Evolutionary conservation across 352 stramenopile genomes (phyloP).

Genomic region (Achlya hypogyna): DNA sequence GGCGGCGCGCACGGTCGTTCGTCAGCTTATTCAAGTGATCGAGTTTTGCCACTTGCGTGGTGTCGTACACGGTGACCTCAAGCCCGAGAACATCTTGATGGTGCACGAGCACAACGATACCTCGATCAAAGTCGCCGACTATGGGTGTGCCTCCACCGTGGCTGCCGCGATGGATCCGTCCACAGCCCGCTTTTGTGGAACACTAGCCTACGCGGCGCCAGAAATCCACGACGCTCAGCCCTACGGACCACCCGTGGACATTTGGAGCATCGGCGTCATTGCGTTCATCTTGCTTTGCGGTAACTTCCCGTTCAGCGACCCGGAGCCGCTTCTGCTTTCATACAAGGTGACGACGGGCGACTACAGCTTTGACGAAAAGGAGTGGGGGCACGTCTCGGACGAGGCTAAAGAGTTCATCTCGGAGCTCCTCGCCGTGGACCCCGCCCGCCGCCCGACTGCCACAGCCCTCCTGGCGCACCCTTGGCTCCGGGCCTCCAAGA

Average conservation of each 20-base stretch:
- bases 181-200: conserved; percentile 4
- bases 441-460: conserved; percentile 43
- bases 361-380: not conserved
- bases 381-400: not conserved
- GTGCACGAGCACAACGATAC: not conserved
- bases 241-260: conserved; percentile 17
- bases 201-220: conserved; percentile 2
- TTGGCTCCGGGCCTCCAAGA: conserved; percentile 30
- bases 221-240: conserved; percentile 12
- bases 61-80: conserved; percentile 3
- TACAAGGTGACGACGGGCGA: conserved; percentile 1
- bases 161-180: not conserved
- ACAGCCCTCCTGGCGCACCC: conserved; percentile 45
- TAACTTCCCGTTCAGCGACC: conserved; percentile 67
- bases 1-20: not conserved
- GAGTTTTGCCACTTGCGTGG: not conserved
- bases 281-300: conserved; percentile 61
- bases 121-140: conserved; percentile 17
- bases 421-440: conserved; percentile 41
- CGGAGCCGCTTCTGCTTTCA: not conserved
- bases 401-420: conserved; percentile 58
- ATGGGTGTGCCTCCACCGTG: conserved; percentile 1
- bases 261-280: conserved; percentile 20
- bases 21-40: not conserved
- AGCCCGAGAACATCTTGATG: conserved; percentile 20